Evolutionary conservation across 495 filamentous ascomycete genomes (phyloP).

Genomic region (Neurospora sp.): DNA sequence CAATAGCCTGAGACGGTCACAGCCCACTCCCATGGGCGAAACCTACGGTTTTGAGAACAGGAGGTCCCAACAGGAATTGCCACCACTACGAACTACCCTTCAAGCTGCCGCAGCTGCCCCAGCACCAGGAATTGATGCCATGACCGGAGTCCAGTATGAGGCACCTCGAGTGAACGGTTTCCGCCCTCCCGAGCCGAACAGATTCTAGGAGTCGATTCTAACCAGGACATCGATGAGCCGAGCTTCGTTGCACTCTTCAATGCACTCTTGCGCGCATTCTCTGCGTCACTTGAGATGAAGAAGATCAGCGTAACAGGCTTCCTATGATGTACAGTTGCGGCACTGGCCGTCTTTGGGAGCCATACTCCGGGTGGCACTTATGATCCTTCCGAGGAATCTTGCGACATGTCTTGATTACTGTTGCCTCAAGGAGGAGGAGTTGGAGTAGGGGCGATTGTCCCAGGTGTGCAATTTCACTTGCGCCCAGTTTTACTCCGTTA

Average conservation of each 20-base stretch:
- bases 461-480: not conserved
- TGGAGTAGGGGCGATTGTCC: not conserved
- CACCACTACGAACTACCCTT: slow-evolving; percentile 32
- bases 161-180: slow-evolving; percentile 29
- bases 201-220: slow-evolving; percentile 4
- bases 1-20: slow-evolving; percentile 30
- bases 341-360: not conserved
- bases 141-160: slow-evolving; percentile 48
- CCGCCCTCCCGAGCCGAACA: slow-evolving; percentile 12
- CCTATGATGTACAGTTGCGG: not conserved
- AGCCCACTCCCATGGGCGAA: slow-evolving; percentile 11
- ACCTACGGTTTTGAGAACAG: slow-evolving; percentile 22
- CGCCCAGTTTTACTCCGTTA: not conserved
- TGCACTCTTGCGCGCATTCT: not conserved
- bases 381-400: not conserved
- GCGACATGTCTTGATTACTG: not conserved
- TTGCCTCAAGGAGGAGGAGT: not conserved
- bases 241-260: not conserved
- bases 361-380: not conserved
- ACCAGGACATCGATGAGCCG: not conserved
- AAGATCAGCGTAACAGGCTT: not conserved
- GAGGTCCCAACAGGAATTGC: slow-evolving; percentile 31
- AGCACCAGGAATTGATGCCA: slow-evolving; percentile 32
- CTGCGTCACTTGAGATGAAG: not conserved
- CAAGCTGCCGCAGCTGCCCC: slow-evolving; percentile 9